Evolutionary conservation across 805 yeast genomes (phyloP).

Genomic region (Cyberlindnera mrakii): DNA sequence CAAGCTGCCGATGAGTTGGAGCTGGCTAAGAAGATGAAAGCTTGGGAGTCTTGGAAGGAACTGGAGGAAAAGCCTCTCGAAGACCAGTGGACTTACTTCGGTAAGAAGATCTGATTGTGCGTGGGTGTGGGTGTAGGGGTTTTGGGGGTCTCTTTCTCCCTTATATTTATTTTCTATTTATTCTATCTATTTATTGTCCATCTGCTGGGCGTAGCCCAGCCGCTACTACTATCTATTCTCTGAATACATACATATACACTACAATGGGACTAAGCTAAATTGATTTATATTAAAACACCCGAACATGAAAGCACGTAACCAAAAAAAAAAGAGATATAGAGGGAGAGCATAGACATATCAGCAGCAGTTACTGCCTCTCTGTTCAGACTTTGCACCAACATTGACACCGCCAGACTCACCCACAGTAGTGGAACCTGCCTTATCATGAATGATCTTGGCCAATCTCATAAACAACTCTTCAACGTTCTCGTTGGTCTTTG

Average conservation of each 20-base stretch:
- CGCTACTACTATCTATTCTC: too few species aligned
- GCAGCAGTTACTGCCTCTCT: constrained; percentile 13
- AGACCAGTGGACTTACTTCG: constrained; percentile 82
- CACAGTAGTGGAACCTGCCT: constrained; percentile 41
- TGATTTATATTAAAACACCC: background rate
- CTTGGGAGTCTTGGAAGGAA: constrained; percentile 73
- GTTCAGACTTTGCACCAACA: constrained; percentile 10
- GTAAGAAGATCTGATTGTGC: constrained; percentile 48
- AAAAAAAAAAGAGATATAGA: constrained; percentile 1
- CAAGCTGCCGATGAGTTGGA: constrained; percentile 80
- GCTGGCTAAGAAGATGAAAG: constrained; percentile 61
- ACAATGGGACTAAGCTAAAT: too few species aligned
- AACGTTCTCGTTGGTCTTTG: constrained; percentile 88
- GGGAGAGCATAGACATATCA: constrained; percentile 5
- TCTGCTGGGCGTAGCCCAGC: background rate
- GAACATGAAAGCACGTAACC: background rate
- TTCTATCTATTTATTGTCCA: background rate
- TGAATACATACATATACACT: too few species aligned
- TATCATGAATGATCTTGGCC: constrained; percentile 81
- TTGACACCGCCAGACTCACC: constrained; percentile 19
- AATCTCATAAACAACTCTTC: constrained; percentile 87
- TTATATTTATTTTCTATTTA: constrained; percentile 1
- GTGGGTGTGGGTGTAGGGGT: too few species aligned
- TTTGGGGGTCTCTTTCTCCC: background rate
- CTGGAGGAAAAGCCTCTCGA: constrained; percentile 72